Conservation (phyloP, 306 rosid species). For the Oemleria cerasiformis region DNA sequence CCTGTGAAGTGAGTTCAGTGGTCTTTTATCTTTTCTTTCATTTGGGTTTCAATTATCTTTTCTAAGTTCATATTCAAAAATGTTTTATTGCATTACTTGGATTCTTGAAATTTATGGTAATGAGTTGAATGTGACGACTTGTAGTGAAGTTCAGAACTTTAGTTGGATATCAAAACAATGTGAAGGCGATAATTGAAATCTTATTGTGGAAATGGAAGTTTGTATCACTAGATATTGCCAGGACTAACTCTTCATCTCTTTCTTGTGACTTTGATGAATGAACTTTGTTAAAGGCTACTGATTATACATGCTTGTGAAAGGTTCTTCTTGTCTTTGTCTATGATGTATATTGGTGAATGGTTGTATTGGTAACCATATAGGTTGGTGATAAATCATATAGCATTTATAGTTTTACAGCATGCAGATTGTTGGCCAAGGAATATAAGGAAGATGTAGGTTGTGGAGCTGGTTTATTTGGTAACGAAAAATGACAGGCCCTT, state of each 20-base stretch:
- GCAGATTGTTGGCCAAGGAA: not conserved
- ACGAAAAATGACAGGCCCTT: not conserved
- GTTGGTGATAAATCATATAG: not conserved
- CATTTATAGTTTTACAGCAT: not conserved
- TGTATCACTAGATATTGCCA: not conserved
- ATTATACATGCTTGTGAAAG: not conserved
- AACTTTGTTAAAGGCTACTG: not conserved
- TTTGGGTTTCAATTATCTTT: not conserved
- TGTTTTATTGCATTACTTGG: not conserved
- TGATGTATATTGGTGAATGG: not conserved
- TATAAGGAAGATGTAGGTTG: not conserved
- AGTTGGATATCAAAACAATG: not conserved
- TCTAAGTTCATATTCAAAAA: not conserved
- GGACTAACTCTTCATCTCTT: not conserved
- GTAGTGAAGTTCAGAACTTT: not conserved
- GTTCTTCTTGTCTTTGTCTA: not conserved
- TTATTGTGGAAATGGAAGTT: not conserved
- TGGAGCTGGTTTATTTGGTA: not conserved
- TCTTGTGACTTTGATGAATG: not conserved
- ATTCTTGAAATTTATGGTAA: not conserved
- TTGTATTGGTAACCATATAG: not conserved
- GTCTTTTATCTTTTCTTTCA: not conserved
- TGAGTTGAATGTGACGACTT: not conserved
- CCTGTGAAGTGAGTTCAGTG: constrained; percentile 71
- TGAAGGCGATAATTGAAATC: constrained; percentile 1